phyloP scores from a whole-genome alignment of 1,139 yeast species.

The Pichia sp. region DNA sequence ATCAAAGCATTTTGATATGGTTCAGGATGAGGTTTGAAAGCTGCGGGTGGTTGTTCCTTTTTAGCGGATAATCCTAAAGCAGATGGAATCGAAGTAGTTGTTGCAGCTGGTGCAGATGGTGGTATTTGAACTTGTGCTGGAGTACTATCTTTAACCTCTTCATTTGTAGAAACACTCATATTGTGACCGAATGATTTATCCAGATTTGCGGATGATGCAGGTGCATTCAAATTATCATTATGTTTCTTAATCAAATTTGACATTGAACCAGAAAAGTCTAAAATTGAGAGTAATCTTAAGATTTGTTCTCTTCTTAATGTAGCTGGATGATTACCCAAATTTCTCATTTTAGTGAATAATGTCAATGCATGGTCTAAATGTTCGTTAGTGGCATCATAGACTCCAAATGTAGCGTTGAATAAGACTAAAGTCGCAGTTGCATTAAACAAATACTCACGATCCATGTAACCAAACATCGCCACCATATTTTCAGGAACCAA shows the following conservation, averaged over 20 bases:
- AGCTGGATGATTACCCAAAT: constrained; percentile 76
- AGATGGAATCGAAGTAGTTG: too few species aligned
- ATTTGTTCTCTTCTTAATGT: constrained; percentile 72
- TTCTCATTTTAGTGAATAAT: constrained; percentile 72
- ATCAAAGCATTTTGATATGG: too few species aligned
- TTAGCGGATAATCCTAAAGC: too few species aligned
- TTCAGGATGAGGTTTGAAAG: too few species aligned
- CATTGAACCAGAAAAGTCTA: constrained; percentile 72
- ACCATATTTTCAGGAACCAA: constrained; percentile 74
- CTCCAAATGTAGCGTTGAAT: constrained; percentile 81
- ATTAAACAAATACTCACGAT: constrained; percentile 78
- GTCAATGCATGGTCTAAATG: constrained; percentile 73
- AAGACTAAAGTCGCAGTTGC: constrained; percentile 76
- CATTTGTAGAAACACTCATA: constrained; percentile 1
- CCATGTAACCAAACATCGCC: constrained; percentile 87
- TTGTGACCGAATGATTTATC: constrained; percentile 18
- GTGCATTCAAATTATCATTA: constrained; percentile 44
- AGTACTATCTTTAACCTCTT: too few species aligned
- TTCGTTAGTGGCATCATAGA: constrained; percentile 70
- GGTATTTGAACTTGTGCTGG: too few species aligned
- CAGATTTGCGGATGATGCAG: constrained; percentile 21
- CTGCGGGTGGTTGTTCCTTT: too few species aligned
- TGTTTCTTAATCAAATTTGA: constrained; percentile 54
- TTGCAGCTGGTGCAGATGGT: too few species aligned
- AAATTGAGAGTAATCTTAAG: constrained; percentile 57